Conservation (phyloP, 176 grass and related monocot genomes). For the Luzula sylvatica region DNA sequence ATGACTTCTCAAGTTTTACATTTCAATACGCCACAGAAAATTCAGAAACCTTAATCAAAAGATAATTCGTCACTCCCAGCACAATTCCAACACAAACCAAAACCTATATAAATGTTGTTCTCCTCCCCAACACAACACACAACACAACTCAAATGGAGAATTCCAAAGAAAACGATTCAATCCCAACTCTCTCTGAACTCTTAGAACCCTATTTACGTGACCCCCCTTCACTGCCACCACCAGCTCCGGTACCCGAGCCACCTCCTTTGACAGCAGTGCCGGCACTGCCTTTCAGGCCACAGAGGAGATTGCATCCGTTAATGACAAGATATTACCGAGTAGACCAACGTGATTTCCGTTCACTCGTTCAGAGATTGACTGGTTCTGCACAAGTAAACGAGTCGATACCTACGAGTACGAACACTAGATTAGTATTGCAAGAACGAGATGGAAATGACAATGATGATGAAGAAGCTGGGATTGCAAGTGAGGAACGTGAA, state of each 20-base stretch:
- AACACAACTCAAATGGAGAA: conserved; percentile 18
- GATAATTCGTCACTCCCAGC: no score
- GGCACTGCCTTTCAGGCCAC: not conserved
- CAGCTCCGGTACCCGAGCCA: not conserved
- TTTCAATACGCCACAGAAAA: no score
- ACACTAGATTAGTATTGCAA: not conserved
- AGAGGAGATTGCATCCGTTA: not conserved
- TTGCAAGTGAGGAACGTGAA: not conserved
- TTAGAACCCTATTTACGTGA: conserved; percentile 4
- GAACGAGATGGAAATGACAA: not conserved
- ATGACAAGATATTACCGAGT: not conserved
- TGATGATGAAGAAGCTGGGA: not conserved
- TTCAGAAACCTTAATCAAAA: no score
- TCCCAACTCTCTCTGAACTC: conserved; percentile 5
- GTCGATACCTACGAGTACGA: not conserved
- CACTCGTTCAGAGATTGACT: conserved; percentile 4
- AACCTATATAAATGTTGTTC: no score
- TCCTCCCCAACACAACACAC: not conserved
- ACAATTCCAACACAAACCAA: no score
- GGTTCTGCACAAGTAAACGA: not conserved
- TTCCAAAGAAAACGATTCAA: not conserved
- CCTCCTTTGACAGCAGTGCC: not conserved
- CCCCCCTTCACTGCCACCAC: not conserved
- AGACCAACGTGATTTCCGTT: not conserved
- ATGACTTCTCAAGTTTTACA: no score